phyloP scores from a whole-genome alignment of 2,329 filamentous ascomycete genomes.

The Claviceps sp. region DNA sequence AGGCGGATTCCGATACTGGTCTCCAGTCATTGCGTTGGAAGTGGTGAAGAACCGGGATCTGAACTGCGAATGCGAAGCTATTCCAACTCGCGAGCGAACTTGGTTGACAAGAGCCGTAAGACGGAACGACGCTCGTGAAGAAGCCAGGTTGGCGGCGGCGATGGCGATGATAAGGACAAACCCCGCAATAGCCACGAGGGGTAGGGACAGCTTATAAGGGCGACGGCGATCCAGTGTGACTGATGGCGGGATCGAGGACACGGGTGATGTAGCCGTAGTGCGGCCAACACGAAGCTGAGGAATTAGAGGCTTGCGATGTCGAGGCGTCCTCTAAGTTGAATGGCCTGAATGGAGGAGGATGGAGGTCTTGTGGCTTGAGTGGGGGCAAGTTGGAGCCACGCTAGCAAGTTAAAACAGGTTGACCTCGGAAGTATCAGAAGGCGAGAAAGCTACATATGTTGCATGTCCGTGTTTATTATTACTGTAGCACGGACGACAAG shows the following conservation, averaged over 20 bases:
- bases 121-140: constrained; percentile 43
- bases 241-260: not conserved
- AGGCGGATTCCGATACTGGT: constrained; percentile 59
- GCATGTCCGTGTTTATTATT: too few species aligned
- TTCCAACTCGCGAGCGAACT: constrained; percentile 24
- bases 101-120: constrained; percentile 45
- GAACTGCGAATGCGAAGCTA: constrained; percentile 5
- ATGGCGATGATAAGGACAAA: constrained; percentile 45
- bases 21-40: constrained; percentile 45
- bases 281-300: too few species aligned
- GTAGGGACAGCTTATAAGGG: constrained; percentile 14
- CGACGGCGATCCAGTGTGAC: constrained; percentile 15
- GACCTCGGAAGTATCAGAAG: too few species aligned
- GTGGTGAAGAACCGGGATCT: constrained; percentile 27
- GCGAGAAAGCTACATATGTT: too few species aligned
- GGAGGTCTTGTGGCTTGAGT: not conserved
- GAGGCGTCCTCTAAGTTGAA: not conserved
- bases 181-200: constrained; percentile 32
- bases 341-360: not conserved
- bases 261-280: too few species aligned
- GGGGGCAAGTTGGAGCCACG: not conserved
- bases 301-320: not conserved
- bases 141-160: constrained; percentile 53
- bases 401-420: too few species aligned
- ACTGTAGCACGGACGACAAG: too few species aligned